Base-by-base conservation (phyloP, 805 yeast species). In the Metschnikowia colocasiae region DNA sequence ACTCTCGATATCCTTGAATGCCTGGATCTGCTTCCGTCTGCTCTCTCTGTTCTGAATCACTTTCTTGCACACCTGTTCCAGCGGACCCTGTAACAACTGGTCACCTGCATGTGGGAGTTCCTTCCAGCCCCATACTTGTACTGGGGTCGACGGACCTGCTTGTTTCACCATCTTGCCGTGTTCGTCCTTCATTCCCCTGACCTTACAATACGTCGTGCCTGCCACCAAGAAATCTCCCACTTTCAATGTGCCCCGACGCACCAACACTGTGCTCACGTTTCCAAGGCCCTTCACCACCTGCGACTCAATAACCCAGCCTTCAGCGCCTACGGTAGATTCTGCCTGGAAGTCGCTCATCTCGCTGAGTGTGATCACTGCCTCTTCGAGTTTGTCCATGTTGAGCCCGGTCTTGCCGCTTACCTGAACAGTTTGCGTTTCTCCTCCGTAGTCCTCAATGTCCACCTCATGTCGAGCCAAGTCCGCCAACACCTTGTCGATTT, bases 71-170 rank as follows among this genome's bases (percentile, higher is more conserved):
- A 73, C 64, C 12, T 79, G 71, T 61, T 91, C 97, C 57, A 68
- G 80, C 51, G 79, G 78, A 10, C 94, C 95, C 61, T 89, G 85
- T 4, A 92, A 61, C 1, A 87, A 81, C 53, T 80, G 80, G 52
- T 89, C 96, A 8, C 99, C 99, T 9, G 96, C 94, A 44, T 80
- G 87, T 0, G 98, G 98, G 31, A 91, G 68, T 30, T 82, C 91
- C 61, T 86, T 90, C 99, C 99, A 94, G 0, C 99, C 99, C 62
- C 87, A 77, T 6, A 94, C 74, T 58, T 89, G 95, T 1, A 88
- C 95, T 0, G 98, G 97, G 7, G 86, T 83, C 0, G 96, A 84
- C 0, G 99, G 98, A 0, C 81, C 79, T 0, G 96, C 97, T 26
- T 63, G 49, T 49, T 81, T 79, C 7, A 89, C 64, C 0, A 73